Percentiles rank a stretch among this genome's conserved stretches.
Evolutionary conservation across 371 early-diverging fungal genomes (phyloP).

Genomic region (Mucor mucedo): DNA sequence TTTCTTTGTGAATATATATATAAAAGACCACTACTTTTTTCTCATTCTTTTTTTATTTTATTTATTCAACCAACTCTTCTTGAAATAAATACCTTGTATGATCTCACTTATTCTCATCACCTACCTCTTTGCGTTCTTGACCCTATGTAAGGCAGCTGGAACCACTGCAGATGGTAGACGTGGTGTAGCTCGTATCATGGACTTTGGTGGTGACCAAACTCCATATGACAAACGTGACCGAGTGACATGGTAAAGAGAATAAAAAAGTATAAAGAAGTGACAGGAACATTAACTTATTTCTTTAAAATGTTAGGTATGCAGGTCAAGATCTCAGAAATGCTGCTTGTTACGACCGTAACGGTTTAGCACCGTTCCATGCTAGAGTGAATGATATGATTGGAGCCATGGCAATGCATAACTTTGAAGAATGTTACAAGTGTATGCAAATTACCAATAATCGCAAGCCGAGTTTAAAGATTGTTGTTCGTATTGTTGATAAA

Average conservation of each 20-base stretch:
- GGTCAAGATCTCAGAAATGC: conserved; percentile 37
- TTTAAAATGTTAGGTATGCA: conserved; percentile 24
- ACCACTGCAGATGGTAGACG: conserved; percentile 16
- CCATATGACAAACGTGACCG: conserved; percentile 15
- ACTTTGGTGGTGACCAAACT: neutral
- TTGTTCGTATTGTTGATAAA: conserved; percentile 37
- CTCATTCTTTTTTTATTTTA: neutral
- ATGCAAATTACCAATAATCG: conserved; percentile 38
- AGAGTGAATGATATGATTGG: conserved; percentile 33
- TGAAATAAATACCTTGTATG: neutral
- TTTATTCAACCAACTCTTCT: neutral
- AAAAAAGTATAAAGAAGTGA: neutral
- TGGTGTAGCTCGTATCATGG: conserved; percentile 29
- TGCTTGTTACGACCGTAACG: conserved; percentile 41
- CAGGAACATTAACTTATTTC: neutral
- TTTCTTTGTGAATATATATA: neutral
- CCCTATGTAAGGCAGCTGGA: conserved; percentile 7
- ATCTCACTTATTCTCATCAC: neutral
- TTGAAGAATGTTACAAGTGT: conserved; percentile 41
- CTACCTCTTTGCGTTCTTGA: conserved; percentile 6
- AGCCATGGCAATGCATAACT: conserved; percentile 43
- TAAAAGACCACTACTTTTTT: neutral
- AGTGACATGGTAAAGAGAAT: conserved; percentile 24
- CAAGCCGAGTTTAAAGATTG: conserved; percentile 14
- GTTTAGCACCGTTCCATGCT: conserved; percentile 31